Evolutionary conservation across 2,329 filamentous ascomycete species (phyloP).

Genomic region (Scedosporium apiospermum): DNA sequence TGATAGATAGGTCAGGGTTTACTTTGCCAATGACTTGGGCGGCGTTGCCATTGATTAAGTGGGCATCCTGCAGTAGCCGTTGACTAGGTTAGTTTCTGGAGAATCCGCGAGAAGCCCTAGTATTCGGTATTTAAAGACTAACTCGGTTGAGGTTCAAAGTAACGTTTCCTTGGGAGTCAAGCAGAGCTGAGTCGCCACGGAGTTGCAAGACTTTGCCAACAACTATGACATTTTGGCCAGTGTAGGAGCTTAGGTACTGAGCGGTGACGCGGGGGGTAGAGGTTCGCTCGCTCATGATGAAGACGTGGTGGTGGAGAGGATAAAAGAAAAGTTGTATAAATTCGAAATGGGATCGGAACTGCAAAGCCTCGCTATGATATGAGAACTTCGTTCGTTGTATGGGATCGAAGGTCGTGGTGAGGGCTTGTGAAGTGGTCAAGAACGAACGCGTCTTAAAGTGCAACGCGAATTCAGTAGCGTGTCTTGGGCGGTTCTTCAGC

Average conservation of each 20-base stretch:
- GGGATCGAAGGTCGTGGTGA: not conserved
- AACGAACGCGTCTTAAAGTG: not conserved
- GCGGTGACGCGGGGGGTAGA: conserved; percentile 75
- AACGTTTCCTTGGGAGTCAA: conserved; percentile 73
- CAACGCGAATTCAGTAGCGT: not conserved
- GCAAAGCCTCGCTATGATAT: not conserved
- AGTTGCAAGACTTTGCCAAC: conserved; percentile 78
- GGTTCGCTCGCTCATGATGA: conserved; percentile 55
- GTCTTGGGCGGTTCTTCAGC: not conserved
- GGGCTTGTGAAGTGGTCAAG: not conserved
- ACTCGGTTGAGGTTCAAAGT: conserved; percentile 67
- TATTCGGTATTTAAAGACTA: not conserved
- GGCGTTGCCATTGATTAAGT: conserved; percentile 59
- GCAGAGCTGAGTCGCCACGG: conserved; percentile 66
- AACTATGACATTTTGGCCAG: conserved; percentile 67
- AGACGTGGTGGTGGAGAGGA: not conserved
- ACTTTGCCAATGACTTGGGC: conserved; percentile 77
- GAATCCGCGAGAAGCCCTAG: not conserved
- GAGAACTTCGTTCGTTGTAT: not conserved
- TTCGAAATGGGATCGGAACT: not conserved
- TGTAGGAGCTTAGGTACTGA: conserved; percentile 67
- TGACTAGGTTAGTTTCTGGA: not conserved
- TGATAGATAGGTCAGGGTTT: conserved; percentile 61
- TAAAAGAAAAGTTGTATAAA: not conserved
- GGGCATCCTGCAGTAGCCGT: conserved; percentile 48